Evolutionary conservation across 2,329 filamentous ascomycete species (phyloP).

Genomic region (Dactylellina haptotyla): DNA sequence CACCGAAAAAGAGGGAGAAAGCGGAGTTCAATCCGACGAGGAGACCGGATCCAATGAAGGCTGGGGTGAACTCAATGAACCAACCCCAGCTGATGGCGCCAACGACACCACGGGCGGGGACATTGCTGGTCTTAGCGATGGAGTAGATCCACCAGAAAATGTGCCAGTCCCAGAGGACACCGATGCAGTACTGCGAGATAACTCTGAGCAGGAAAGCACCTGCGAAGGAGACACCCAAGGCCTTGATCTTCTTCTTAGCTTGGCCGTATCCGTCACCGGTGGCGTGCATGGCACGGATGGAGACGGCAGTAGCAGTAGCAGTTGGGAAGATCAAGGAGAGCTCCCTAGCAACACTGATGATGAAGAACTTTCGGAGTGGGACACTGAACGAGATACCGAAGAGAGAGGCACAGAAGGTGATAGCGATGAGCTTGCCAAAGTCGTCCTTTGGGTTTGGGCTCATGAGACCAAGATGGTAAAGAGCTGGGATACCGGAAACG

Average conservation of each 20-base stretch:
- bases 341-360: slow-evolving; percentile 72
- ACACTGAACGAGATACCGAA: slow-evolving; percentile 64
- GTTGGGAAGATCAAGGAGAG: slow-evolving; percentile 71
- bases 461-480: slow-evolving; percentile 69
- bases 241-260: slow-evolving; percentile 70
- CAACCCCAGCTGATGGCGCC: slow-evolving; percentile 62
- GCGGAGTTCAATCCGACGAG: slow-evolving; percentile 71
- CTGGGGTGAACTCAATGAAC: slow-evolving; percentile 70
- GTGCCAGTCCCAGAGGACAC: slow-evolving; percentile 70
- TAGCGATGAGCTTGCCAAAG: slow-evolving; percentile 70
- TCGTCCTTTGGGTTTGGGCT: slow-evolving; percentile 66
- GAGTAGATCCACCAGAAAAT: slow-evolving; percentile 53
- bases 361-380: slow-evolving; percentile 73
- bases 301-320: slow-evolving; percentile 70
- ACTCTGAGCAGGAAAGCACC: slow-evolving; percentile 67
- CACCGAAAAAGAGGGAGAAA: slow-evolving; percentile 69
- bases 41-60: slow-evolving; percentile 71
- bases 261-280: slow-evolving; percentile 60
- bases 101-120: slow-evolving; percentile 38
- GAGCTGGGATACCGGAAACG: slow-evolving; percentile 70
- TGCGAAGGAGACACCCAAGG: slow-evolving; percentile 66
- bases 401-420: slow-evolving; percentile 73
- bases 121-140: slow-evolving; percentile 34
- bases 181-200: slow-evolving; percentile 69
- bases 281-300: slow-evolving; percentile 72